Evolutionary conservation across 2,329 filamentous ascomycete species (phyloP), one percentile per base, ranked within the genome.

Genomic region (Penicillium sp.): DNA sequence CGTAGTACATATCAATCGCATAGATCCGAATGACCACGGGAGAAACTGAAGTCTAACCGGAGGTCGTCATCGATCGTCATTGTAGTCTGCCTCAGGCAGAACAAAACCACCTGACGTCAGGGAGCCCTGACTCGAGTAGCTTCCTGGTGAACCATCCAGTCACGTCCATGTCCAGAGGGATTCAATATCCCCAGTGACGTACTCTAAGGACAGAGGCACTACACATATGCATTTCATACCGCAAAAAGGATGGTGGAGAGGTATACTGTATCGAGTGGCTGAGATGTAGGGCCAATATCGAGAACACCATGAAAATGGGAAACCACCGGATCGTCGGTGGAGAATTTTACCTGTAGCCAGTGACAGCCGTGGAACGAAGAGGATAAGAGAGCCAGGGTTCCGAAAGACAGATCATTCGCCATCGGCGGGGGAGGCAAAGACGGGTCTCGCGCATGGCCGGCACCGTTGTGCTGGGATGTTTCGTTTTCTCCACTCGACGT

Each of bases 71-170:
- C 12, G 33, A 35, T 12, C 33, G 20, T 37, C 33, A 37, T 37
- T 37, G 33, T 25, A 8, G 23, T 8, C 38, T 42, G 45, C 46
- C 53, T 53, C 42, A 55, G 54, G 54, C 50, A 43, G 0, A 1
- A 10, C 15, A 35, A 1, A 6, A 25, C 53, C 53, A 57, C 50
- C 39, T 57, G 54, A 57, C 53, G 54, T 57, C 54, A 55, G 38
- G 33, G 31, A 49, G 45, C 54, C 53, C 54, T 51, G 38, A 28
- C 3, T 40, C 5, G 15, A 39, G 31, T 15, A 35, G 32, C 12
- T 39, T 5, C 13, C 24, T 23, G 8, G 24, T 15, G 20, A 1
- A 5, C 32, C 32, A 35, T 35, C 8, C 15, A 35, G 32, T 15
- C 32, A 35, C 15, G n/a, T 20, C 20, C 32, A 15, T 1, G 8